A percentile compares a stretch with the other conserved stretches of the same genome.
These are phyloP conservation scores for Sarcodon sp. DNA, from an alignment of 768 basidiomycete species.

Conservation along the genomic window DNA sequence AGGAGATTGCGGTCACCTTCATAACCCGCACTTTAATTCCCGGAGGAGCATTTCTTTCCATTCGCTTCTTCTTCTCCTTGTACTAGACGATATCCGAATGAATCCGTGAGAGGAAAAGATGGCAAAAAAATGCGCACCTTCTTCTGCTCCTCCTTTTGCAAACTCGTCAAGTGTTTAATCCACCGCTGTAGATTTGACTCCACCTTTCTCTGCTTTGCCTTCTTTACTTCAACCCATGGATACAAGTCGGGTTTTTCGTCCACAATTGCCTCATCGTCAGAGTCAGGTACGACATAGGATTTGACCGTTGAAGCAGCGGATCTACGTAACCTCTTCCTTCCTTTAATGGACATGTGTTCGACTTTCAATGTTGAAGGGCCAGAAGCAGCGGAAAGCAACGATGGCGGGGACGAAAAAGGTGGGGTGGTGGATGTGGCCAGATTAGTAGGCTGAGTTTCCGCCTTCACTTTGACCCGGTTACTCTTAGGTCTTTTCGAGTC, in stretches of 20 bases:
- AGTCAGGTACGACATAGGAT: slow-evolving; percentile 58
- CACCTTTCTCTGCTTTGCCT: slow-evolving; percentile 20
- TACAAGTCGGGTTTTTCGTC: slow-evolving; percentile 9
- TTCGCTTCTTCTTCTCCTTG: slow-evolving; percentile 45
- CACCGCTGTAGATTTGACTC: slow-evolving; percentile 46
- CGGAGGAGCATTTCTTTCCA: slow-evolving; percentile 28
- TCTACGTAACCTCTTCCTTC: slow-evolving; percentile 48
- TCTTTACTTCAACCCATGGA: slow-evolving; percentile 15
- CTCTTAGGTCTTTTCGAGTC: not conserved
- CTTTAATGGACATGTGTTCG: slow-evolving; percentile 12
- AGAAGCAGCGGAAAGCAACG: slow-evolving; percentile 4
- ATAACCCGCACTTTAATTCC: slow-evolving; percentile 37
- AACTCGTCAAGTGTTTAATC: slow-evolving; percentile 49
- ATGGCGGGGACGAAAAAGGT: not conserved
- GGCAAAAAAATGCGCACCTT: slow-evolving; percentile 34
- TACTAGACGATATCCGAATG: slow-evolving; percentile 25
- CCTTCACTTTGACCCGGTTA: slow-evolving; percentile 1
- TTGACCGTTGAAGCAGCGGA: slow-evolving; percentile 35
- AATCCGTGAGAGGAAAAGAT: not conserved
- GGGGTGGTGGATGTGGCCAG: not conserved
- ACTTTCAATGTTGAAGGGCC: slow-evolving; percentile 5
- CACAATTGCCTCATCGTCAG: slow-evolving; percentile 51
- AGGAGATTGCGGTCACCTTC: slow-evolving; percentile 33
- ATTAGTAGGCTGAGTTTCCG: slow-evolving; percentile 3
- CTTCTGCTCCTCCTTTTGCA: slow-evolving; percentile 54